Base-by-base conservation (phyloP, 2,329 filamentous ascomycete genomes). In the Ophiostoma pallidulum region DNA sequence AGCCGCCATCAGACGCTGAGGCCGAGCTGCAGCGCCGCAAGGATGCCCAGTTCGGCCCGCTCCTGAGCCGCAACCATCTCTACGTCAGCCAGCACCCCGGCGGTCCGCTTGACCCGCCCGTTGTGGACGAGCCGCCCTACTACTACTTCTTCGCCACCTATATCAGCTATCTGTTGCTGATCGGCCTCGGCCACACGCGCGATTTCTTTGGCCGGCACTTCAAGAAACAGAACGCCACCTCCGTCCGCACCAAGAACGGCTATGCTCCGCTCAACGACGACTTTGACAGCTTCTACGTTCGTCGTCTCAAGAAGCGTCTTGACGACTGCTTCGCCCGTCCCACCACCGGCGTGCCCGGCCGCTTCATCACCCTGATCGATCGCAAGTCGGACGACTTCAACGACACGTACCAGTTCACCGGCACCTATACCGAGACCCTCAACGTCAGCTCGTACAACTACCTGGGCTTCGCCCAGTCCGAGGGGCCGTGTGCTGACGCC, bases 361-460 rank as follows among this genome's bases (percentile, higher is more conserved):
- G 92, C 53, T 96, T 80, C 70, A 94, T 98, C 59, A 97, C 87
- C 20, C 74, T 98, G 33, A 77, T 97, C 57, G 91, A 97, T 65
- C 87, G 92, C 60, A 84, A 80, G 58, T 94, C 90, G 3, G 78
- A 91, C 61, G 88, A 98, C 62, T 89, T 87, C 72, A 98, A 98
- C 69, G 77, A 84, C 60, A 83, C 84, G 50, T 98, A 95, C 72
- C 79, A 86, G 62, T 82, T 89, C 65, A 90, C 86, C 2, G 92
- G 92, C 49, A 94, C 88, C 41, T 84, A 80, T 50, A 97, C 91
- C 1, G 88, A 98, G 66, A 97, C 92, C 0, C 72, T 98, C 59
- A 98, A 98, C 69, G 85, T 98, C 84, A 96, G 91, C 71, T 98
- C 92, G 1, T 98, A 98, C 76, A 98, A 98, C 68, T 98, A 98